Base-by-base conservation (phyloP, 768 basidiomycete genomes). In the Gelatoporia subvermispora region DNA sequence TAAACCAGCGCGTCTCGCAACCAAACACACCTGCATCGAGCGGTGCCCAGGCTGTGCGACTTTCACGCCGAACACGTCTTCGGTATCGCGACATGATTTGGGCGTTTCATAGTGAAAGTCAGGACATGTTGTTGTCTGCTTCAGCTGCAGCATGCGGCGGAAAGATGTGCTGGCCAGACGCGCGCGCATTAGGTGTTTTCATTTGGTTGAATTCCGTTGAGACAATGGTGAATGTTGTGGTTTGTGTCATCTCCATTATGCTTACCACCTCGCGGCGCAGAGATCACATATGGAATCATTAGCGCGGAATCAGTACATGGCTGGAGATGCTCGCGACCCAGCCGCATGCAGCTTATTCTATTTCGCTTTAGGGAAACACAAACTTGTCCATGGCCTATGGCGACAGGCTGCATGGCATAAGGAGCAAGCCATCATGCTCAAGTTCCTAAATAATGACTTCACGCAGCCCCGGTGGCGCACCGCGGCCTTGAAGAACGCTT, bases 401-500 rank as follows among this genome's bases (percentile, higher is more conserved):
- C 79, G 90, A 59, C 96, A 98, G 62, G 91, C 93, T 1, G 81
- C 81, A 2, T 93, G 93, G 80, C 94, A 98, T 57, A 87, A 81
- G 55, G 96, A 98, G 56, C 93, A 96, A 58, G 59, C 73, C 4
- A 60, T 82, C 45, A 98, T 92, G 93, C 73, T 99, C 50, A 93
- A 88, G 60, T 97, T 99, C 65, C 66, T 99, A 8, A 73, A 79
- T 28, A 96, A 99, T 60, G 86, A 99, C 65, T 99, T 99, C 55
- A 74, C 76, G 2, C 72, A 85, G 48, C 71, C 82, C 0, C 78
- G 91, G 21, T 97, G 94, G 94, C 82, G 81, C 51, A 92, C 89
- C 8, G 94, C 93, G 0, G 96, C 96, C 2, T 68, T 90, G 49
- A 99, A 99, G 72, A 99, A 99, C 64, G 96, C 96, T 8, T 99